Base-by-base conservation (phyloP, 495 filamentous ascomycete genomes). In the Terfezia claveryi region DNA sequence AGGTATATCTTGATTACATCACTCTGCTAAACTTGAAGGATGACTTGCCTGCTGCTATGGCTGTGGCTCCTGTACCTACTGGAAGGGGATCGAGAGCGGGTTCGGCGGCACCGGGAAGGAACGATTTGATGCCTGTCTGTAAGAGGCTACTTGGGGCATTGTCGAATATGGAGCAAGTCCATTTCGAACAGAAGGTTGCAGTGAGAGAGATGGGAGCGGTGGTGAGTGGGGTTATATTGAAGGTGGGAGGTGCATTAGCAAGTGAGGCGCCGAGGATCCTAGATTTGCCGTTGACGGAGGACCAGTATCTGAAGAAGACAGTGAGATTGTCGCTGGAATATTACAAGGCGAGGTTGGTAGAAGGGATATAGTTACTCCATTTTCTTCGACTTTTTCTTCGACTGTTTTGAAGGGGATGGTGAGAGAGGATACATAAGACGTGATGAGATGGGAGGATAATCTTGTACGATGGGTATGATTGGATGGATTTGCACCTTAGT, bases 1-100 rank as follows among this genome's bases (percentile, higher is more conserved):
- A 79, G 53, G 76, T 95, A 16, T 95, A 94, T 60, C 76, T 81
- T 51, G 81, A 89, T 55, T 95, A 82, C 67, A 71, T 92, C 20
- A 73, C 78, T 37, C 69, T 91, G 23, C 56, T 74, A 52, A 64
- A 70, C 41, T 67, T 71, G 53, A 55, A 64, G 44, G 62, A 63
- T 50, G 59, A 46, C 8, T 20, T 46, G 14, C 4, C 41, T 14
- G 41, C 67, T 36, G 57, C 55, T 49, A 58, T 69, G 59, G 50
- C 50, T 16, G 11, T 51, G 14, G 50, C 50, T 51, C n/a, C 50
- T 20, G 23, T 12, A 12, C 56, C 44, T 56, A 55, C 37, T 60
- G 53, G 55, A 62, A 56, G 10, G 66, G 46, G 65, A 70, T 32
- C 4, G 14, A 46, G 14, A 8, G 17, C 2, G 17, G 41, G 14